Conservation (phyloP, 208 protist species). For the Trypanosomatidae sp. region DNA sequence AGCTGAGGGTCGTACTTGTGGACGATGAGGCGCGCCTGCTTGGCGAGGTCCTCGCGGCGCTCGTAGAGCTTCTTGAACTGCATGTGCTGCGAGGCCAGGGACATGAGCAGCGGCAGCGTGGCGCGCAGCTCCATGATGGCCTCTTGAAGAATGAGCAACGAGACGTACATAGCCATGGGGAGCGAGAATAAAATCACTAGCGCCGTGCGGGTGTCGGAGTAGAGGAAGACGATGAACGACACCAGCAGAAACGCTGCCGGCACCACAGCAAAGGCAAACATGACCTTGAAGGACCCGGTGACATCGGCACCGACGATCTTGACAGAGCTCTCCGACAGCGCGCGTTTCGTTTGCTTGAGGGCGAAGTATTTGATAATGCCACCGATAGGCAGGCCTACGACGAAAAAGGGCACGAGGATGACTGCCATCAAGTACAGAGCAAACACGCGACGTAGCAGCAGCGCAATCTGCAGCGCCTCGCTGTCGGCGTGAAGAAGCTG, state of each 20-base stretch:
- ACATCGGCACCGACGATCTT: conserved; percentile 92
- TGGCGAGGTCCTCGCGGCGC: conserved; percentile 61
- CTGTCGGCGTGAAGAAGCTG: conserved; percentile 49
- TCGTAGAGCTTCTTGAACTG: conserved; percentile 90
- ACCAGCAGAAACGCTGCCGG: conserved; percentile 61
- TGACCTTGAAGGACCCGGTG: conserved; percentile 87
- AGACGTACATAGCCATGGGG: conserved; percentile 91
- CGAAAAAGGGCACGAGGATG: conserved; percentile 82
- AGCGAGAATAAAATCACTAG: conserved; percentile 72
- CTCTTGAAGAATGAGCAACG: conserved; percentile 83
- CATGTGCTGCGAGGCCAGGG: conserved; percentile 81
- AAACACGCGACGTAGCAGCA: conserved; percentile 77
- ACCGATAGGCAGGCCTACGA: conserved; percentile 80
- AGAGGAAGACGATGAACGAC: conserved; percentile 59
- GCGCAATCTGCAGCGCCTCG: conserved; percentile 50
- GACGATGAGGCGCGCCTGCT: conserved; percentile 56
- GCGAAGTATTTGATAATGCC: conserved; percentile 53
- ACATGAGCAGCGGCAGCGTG: conserved; percentile 88
- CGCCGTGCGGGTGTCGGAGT: conserved; percentile 64
- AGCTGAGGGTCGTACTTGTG: conserved; percentile 71
- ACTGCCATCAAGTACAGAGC: conserved; percentile 77
- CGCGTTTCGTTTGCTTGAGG: conserved; percentile 59
- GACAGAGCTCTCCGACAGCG: conserved; percentile 78
- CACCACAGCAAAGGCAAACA: conserved; percentile 68
- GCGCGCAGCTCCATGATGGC: conserved; percentile 81